These are phyloP conservation scores for Lolium multiflorum DNA, from an alignment of 176 grass and related monocot genomes.

Conservation along the genomic window DNA sequence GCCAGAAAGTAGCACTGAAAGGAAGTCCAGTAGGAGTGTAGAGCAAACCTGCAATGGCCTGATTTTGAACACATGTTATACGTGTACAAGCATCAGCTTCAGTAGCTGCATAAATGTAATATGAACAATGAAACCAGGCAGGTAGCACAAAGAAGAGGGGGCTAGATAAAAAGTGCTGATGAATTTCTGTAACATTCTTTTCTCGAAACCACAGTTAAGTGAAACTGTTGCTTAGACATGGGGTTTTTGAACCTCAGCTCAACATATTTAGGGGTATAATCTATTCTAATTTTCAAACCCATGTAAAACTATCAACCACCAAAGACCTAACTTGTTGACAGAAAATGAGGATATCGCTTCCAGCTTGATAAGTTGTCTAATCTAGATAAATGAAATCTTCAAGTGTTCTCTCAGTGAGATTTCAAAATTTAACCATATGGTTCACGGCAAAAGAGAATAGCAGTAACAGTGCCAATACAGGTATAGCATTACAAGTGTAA, in stretches of 20 bases:
- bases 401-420: background rate
- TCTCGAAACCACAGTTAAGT: background rate
- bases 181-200: background rate
- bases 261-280: slow-evolving; percentile 21
- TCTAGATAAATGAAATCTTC: slow-evolving; percentile 24
- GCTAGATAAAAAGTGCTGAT: background rate
- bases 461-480: background rate
- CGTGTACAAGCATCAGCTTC: slow-evolving; percentile 22
- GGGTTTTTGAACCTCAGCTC: background rate
- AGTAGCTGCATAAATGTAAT: slow-evolving; percentile 37
- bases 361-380: slow-evolving; percentile 7
- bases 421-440: background rate
- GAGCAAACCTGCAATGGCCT: slow-evolving; percentile 35
- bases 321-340: background rate
- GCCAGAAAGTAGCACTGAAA: background rate
- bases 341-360: background rate
- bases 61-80: slow-evolving; percentile 3
- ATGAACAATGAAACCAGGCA: slow-evolving; percentile 30
- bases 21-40: background rate
- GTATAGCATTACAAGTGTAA: slow-evolving; percentile 1
- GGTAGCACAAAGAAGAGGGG: background rate
- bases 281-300: background rate
- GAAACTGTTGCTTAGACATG: background rate
- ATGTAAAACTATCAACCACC: slow-evolving; percentile 2
- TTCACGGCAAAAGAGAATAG: slow-evolving; percentile 7